phyloP scores from a whole-genome alignment of 345 rosid genomes.

The Viola odorata region DNA sequence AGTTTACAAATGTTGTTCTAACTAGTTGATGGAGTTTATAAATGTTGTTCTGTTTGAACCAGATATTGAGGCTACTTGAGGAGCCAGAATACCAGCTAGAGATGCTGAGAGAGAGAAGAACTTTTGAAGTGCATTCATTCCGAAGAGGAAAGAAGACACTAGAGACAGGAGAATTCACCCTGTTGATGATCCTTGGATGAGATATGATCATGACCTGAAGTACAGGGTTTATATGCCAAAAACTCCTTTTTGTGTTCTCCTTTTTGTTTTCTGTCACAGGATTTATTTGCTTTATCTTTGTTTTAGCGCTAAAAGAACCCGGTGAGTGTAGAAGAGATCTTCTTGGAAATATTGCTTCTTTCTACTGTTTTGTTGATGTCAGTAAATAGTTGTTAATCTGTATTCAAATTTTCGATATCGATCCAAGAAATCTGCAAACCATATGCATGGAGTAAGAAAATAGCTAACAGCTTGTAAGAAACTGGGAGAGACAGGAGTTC shows the following conservation, averaged over 20 bases:
- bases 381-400: too few species aligned
- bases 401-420: too few species aligned
- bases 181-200: neutral
- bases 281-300: neutral
- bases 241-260: too few species aligned
- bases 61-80: conserved; percentile 31
- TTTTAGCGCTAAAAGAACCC: too few species aligned
- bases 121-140: conserved; percentile 15
- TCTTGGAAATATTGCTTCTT: too few species aligned
- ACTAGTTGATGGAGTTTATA: neutral
- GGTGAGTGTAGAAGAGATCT: too few species aligned
- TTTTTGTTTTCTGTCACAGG: too few species aligned
- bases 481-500: neutral
- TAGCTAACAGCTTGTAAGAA: neutral
- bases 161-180: neutral
- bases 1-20: too few species aligned
- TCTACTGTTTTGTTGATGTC: too few species aligned
- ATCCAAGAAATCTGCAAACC: too few species aligned
- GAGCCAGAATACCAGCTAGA: conserved; percentile 22
- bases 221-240: neutral
- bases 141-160: conserved; percentile 13
- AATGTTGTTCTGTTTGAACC: conserved; percentile 12
- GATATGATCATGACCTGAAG: neutral
- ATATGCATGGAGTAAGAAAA: too few species aligned
- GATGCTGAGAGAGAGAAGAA: conserved; percentile 22